Base-by-base conservation (phyloP, 1,284 basidiomycete genomes). In the Cryptococcus hybrid region DNA sequence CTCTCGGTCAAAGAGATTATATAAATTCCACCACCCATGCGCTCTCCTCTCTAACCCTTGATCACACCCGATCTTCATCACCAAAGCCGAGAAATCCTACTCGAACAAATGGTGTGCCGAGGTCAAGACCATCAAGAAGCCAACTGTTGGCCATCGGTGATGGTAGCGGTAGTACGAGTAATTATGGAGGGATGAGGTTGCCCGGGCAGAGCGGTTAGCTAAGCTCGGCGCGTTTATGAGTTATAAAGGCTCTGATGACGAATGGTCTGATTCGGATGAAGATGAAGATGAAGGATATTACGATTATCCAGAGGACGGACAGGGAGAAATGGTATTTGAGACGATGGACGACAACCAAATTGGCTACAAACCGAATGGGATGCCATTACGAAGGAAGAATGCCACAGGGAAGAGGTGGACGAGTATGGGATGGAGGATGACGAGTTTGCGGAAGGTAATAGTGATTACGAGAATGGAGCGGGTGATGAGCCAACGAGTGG, bases 1-100 rank as follows among this genome's bases (percentile, higher is more conserved):
- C 63, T 0, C 64, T 76, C 2, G 66, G 64, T 15, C 57, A 68
- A 7, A 61, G 73, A 51, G 74, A 76, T 37, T 74, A 65, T 48
- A 66, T 70, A 52, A 70, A 71, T 53, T 60, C 63, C 42, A 70
- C 73, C 2, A 65, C 69, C 2, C 47, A 54, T 2, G 50, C 59
- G 3, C 54, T 75, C 12, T 62, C 67, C 6, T 38, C 52, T 9
- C 51, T 70, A 36, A 56, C 68, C 3, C 55, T 67, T 34, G 51
- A 56, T 43, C 53, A 53, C 24, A 51, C 58, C n/a, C 55, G 47
- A 36, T 57, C 62, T 12, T 55, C 55, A 15, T 53, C 52, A 13
- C 55, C 64, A 8, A 61, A 56, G 54, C 57, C 58, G 30, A 44
- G 52, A 49, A 45, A 7, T 5, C 52, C 11, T 44, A 13, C 43